phyloP scores from a whole-genome alignment of 768 basidiomycete genomes.

The Infundibulicybe gibba region DNA sequence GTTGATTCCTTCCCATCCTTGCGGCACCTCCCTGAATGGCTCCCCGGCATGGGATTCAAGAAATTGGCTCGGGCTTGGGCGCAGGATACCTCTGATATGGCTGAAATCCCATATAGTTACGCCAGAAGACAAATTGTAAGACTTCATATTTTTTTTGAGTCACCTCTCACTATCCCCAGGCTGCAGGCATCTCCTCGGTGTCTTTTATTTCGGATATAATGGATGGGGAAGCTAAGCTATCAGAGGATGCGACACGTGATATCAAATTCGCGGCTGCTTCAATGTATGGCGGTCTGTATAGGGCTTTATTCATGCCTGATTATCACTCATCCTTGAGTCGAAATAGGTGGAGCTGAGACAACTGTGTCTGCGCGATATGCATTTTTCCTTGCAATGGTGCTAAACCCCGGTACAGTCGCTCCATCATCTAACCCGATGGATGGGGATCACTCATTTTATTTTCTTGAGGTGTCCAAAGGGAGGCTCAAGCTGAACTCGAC shows the following conservation, averaged over 20 bases:
- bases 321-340: not conserved
- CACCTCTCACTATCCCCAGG: conserved; percentile 22
- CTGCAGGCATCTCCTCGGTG: conserved; percentile 32
- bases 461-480: conserved; percentile 38
- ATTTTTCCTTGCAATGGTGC: conserved; percentile 47
- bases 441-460: too few relatives aligned
- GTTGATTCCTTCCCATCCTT: conserved; percentile 41
- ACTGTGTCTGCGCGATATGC: conserved; percentile 41
- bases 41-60: conserved; percentile 56
- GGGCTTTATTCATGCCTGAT: too few relatives aligned
- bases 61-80: conserved; percentile 37
- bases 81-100: conserved; percentile 31
- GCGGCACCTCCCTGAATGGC: conserved; percentile 48
- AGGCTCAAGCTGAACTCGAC: conserved; percentile 52
- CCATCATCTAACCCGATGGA: too few relatives aligned
- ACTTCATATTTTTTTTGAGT: too few relatives aligned
- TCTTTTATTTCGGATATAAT: conserved; percentile 42
- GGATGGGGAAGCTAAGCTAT: conserved; percentile 28
- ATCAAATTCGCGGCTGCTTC: conserved; percentile 41
- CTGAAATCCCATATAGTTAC: conserved; percentile 39
- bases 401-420: conserved; percentile 28
- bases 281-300: conserved; percentile 43
- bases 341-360: conserved; percentile 46
- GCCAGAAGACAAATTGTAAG: conserved; percentile 47
- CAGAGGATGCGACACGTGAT: conserved; percentile 30